Evolutionary conservation across 257 asterid genomes (phyloP), one percentile per base, ranked within the genome.

Genomic region (Osmanthus fragrans): DNA sequence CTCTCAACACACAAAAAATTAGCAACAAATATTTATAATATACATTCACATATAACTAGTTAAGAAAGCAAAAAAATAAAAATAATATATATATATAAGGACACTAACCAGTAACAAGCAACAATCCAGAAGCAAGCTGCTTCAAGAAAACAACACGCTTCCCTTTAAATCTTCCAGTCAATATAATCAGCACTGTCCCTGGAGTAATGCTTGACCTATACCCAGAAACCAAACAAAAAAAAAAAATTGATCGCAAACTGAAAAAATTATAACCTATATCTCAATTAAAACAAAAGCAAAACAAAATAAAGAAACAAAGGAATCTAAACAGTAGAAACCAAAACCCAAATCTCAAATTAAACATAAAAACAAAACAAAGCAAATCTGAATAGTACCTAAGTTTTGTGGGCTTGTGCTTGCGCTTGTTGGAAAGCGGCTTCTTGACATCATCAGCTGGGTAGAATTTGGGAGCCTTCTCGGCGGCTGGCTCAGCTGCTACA

Each of bases 401-500:
- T 78, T 86, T 90, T 39, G 94, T 90, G 1, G 91, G 85, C 58
- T 85, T 83, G 18, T 85, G 73, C 85, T 83, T 88, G 80, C 88
- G 86, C 72, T 67, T 88, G 86, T 90, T 90, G 2, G 87, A 80
- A 27, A 90, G 86, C 4, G 94, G 89, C 75, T 90, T 90, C 77
- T 88, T 90, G 4, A 88, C 83, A 33, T 90, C 94, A 70, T 90
- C 92, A n/a, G 91, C 91, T 0, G 92, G 94, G 69, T 90, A 90
- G 18, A 87, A 89, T 80, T 88, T 89, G 1, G 86, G 87, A 8
- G 76, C 76, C 77, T 85, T 84, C 84, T 74, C 90, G 42, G 76
- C 80, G 23, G 67, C 87, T 0, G 82, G 16, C 3, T 83, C 76
- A 45, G 84, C 77, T 5, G 76, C 86, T 19, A 69, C 67, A 2